Base-by-base conservation (phyloP, 179 eudicot genomes). In the Silene coronaria region DNA sequence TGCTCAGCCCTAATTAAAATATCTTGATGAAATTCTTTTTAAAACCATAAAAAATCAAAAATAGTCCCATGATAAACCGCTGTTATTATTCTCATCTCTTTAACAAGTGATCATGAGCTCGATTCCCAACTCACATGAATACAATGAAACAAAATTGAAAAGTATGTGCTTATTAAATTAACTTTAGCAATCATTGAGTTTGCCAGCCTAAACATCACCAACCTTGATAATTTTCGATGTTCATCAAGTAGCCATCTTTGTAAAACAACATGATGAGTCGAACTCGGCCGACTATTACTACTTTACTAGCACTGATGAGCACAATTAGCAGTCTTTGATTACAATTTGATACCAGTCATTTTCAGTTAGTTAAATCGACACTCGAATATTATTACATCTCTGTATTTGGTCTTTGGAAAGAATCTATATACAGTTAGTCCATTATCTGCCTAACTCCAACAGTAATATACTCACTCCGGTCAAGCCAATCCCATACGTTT, bases 201-300 rank as follows among this genome's bases (percentile, higher is more conserved):
- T 38, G 46, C 13, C 46, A 38, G 46, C 46, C 46, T 38, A 38
- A 38, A 38, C 46, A 62, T 14, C 17, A 62, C 67, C 34, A 62
- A 12, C 67, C 17, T 22, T 24, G n/a, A 62, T 62, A 22, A 16
- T 19, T 14, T 11, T 27, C 12, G 13, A 22, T 30, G 45, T 32
- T 30, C 23, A 7, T 30, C 23, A 7, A 38, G 51, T 36, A 67
- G 71, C 71, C 71, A 36, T 45, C 71, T 67, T 67, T 36, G 71
- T 34, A 66, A 22, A 34, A 36, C 21, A 65, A 65, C 8, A 22
- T 7, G 46, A 16, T 21, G 4, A 66, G 58, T 51, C 59, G 59
- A 55, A 38, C 13, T 28, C 28, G 38, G 53, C 4, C 22, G 1
- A 38, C 53, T 36, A 1, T 46, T 38, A n/a, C 16, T 21, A 67